Conservation (phyloP, 148 eudicot genomes). For the Rhododendron kiyosumense region DNA sequence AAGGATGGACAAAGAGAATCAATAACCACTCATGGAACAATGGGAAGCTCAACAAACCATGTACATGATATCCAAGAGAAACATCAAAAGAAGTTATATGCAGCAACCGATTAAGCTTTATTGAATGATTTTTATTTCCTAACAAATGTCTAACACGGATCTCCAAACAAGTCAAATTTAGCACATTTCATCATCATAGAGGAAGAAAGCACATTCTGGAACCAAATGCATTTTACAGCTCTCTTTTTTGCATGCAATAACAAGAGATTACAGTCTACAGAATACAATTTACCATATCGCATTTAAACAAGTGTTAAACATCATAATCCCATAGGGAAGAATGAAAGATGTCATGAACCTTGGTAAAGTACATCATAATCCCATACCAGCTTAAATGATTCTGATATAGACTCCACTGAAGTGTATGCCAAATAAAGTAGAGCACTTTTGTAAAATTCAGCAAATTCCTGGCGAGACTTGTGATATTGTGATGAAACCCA, state of each 20-base stretch:
- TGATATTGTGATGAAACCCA: slow-evolving; percentile 91
- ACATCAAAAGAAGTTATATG: not conserved
- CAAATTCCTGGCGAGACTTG: slow-evolving; percentile 79
- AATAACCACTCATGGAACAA: not conserved
- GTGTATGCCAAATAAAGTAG: slow-evolving; percentile 94
- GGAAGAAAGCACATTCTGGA: not conserved
- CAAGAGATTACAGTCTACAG: not conserved
- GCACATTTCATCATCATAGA: not conserved
- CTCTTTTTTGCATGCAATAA: not conserved
- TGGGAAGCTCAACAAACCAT: slow-evolving; percentile 8
- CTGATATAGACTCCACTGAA: slow-evolving; percentile 92
- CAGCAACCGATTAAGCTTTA: not conserved
- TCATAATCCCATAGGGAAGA: not conserved
- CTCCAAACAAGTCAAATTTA: not conserved
- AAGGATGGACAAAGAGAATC: slow-evolving; percentile 11
- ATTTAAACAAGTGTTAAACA: not conserved
- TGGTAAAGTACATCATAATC: not conserved
- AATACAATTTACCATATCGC: not conserved
- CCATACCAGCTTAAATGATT: slow-evolving; percentile 84
- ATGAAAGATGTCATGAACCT: not conserved
- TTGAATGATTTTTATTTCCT: not conserved
- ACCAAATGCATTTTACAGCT: not conserved
- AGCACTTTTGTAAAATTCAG: slow-evolving; percentile 90
- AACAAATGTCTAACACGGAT: not conserved
- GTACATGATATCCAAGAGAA: slow-evolving; percentile 4